phyloP scores from a whole-genome alignment of 352 stramenopile genomes.

The Phytophthora kernoviae region DNA sequence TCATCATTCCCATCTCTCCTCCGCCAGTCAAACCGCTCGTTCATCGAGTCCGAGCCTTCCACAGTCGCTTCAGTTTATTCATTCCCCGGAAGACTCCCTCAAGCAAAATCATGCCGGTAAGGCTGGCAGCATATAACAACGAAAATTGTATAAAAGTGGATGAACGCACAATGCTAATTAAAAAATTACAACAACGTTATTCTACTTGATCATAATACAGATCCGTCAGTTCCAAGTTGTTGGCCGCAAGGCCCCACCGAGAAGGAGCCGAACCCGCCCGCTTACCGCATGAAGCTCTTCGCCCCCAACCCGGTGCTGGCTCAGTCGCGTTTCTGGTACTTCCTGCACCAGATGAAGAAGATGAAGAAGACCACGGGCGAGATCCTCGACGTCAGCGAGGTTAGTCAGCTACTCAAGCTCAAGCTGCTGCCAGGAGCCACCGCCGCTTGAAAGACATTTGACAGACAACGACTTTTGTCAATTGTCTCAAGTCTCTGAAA shows the following conservation, averaged over 20 bases:
- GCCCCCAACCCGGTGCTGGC: slow-evolving; percentile 96
- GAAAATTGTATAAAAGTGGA: neutral
- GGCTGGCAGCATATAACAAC: neutral
- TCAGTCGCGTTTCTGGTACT: slow-evolving; percentile 99
- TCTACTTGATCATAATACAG: slow-evolving; percentile 35
- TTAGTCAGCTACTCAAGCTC: slow-evolving; percentile 47
- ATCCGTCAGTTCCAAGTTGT: slow-evolving; percentile 99
- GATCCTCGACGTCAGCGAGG: slow-evolving; percentile 99
- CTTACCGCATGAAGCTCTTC: slow-evolving; percentile 99
- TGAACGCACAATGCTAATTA: neutral
- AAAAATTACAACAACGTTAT: neutral
- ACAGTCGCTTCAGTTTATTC: slow-evolving; percentile 8
- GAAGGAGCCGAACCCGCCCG: slow-evolving; percentile 97
- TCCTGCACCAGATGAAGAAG: slow-evolving; percentile 99
- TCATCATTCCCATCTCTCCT: slow-evolving; percentile 4
- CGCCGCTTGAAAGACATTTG: neutral
- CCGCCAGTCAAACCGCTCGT: slow-evolving; percentile 32
- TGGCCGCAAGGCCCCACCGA: slow-evolving; percentile 98
- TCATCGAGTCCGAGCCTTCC: neutral
- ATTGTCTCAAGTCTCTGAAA: neutral
- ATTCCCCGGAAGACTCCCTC: slow-evolving; percentile 47
- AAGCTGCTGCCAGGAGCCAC: neutral
- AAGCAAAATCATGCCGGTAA: slow-evolving; percentile 43
- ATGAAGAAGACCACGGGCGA: slow-evolving; percentile 99
- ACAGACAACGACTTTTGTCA: slow-evolving; percentile 3